Conservation (phyloP, 2,329 filamentous ascomycete genomes). For the Cytospora mali region DNA sequence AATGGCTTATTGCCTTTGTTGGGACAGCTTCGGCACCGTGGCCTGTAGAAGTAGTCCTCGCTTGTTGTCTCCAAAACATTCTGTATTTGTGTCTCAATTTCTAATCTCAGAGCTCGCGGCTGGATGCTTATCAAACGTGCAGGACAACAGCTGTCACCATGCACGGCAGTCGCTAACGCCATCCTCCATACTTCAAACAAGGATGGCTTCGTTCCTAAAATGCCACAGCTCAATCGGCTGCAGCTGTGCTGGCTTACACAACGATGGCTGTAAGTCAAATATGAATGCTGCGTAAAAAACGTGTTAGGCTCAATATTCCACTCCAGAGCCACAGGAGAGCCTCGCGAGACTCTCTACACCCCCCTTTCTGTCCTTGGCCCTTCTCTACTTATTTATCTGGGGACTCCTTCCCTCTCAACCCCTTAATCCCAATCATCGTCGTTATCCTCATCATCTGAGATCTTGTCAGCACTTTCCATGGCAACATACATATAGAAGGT, state of each 20-base stretch:
- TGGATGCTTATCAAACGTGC: not conserved
- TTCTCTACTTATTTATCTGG: not conserved
- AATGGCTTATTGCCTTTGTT: not conserved
- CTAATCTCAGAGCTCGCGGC: not conserved
- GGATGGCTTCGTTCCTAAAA: not conserved
- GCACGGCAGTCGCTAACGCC: not conserved
- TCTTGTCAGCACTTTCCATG: slow-evolving; percentile 31
- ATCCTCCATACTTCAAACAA: not conserved
- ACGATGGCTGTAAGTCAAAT: slow-evolving; percentile 5
- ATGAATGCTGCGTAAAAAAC: slow-evolving; percentile 15
- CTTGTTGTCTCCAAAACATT: slow-evolving; percentile 11
- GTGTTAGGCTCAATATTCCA: not conserved
- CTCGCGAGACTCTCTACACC: not conserved
- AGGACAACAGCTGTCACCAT: not conserved
- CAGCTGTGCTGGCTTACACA: not conserved
- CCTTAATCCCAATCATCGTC: slow-evolving; percentile 68
- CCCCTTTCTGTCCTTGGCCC: not conserved
- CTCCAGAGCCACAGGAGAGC: not conserved
- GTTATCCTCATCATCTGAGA: slow-evolving; percentile 72
- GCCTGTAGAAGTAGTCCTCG: not conserved
- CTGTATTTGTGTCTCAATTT: slow-evolving; percentile 18
- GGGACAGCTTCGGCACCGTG: not conserved
- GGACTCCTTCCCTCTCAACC: not conserved
- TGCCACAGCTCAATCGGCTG: slow-evolving; percentile 7
- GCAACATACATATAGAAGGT: slow-evolving; percentile 22